These are phyloP conservation scores for Uronychia binucleata DNA, from an alignment of 73 alveolate species.

Conservation along the genomic window DNA sequence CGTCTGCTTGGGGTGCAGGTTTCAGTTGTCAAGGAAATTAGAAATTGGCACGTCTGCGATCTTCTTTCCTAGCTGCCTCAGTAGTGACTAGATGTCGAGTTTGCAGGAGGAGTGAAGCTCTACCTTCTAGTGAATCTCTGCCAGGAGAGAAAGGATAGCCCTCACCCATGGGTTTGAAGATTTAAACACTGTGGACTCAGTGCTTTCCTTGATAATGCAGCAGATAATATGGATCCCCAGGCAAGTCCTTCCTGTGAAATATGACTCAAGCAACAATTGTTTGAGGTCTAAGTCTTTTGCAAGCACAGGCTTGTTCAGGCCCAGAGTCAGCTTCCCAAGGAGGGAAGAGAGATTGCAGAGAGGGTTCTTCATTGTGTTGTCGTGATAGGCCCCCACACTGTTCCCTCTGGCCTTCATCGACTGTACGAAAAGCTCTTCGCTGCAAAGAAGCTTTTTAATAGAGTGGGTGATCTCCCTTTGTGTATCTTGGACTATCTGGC, in stretches of 20 bases:
- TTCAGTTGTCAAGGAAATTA: background rate
- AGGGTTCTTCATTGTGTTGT: slow-evolving; percentile 11
- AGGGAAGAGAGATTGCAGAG: slow-evolving; percentile 81
- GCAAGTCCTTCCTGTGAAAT: slow-evolving; percentile 49
- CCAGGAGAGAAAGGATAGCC: slow-evolving; percentile 28
- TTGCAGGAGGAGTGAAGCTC: background rate
- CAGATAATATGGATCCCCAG: slow-evolving; percentile 79
- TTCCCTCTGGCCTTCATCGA: background rate
- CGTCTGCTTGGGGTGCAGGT: background rate
- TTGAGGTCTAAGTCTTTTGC: slow-evolving; percentile 88
- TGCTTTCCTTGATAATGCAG: slow-evolving; percentile 77
- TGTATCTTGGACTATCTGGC: slow-evolving; percentile 52
- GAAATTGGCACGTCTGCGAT: background rate
- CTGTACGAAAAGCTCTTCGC: slow-evolving; percentile 10
- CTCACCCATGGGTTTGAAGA: slow-evolving; percentile 89
- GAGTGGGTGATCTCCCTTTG: slow-evolving; percentile 56
- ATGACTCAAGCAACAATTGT: slow-evolving; percentile 79
- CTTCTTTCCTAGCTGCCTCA: background rate
- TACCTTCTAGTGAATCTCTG: slow-evolving; percentile 28
- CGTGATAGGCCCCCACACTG: background rate
- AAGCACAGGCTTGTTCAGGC: slow-evolving; percentile 86
- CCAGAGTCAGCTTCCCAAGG: slow-evolving; percentile 89
- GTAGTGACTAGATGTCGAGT: background rate
- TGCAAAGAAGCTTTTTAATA: slow-evolving; percentile 56
- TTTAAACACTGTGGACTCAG: slow-evolving; percentile 76